A percentile compares a stretch with the other conserved stretches of the same genome.
Conservation (phyloP, 176 grass and related monocot species). For the Hyparrhenia diplandra region DNA sequence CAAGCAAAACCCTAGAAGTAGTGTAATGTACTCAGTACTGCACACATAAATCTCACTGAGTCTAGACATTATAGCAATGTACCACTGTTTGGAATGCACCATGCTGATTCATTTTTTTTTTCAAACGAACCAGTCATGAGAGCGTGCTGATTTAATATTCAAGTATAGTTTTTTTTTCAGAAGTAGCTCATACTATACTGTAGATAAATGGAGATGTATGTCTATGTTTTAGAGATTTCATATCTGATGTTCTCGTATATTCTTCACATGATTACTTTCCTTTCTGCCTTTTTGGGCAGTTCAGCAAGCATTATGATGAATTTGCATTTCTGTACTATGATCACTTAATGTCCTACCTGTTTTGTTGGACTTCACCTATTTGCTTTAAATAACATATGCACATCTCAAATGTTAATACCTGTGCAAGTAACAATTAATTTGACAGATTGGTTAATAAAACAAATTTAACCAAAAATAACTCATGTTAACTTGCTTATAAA, state of each 20-base stretch:
- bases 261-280: neutral
- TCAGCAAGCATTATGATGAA: neutral
- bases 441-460: neutral
- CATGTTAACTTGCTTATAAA: neutral
- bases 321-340: neutral
- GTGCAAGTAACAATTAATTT: neutral
- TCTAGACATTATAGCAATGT: neutral
- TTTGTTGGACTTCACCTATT: neutral
- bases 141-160: neutral
- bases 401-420: neutral
- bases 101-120: neutral
- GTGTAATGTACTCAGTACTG: neutral
- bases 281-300: neutral
- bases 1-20: neutral
- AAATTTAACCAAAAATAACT: neutral
- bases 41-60: neutral
- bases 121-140: no score
- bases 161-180: neutral
- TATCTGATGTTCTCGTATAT: neutral
- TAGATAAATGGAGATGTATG: neutral
- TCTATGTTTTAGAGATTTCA: neutral
- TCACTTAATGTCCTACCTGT: neutral
- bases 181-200: neutral
- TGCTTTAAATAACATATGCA: neutral
- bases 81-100: neutral